phyloP scores from a whole-genome alignment of 495 filamentous ascomycete species.

The Podospora sp. region DNA sequence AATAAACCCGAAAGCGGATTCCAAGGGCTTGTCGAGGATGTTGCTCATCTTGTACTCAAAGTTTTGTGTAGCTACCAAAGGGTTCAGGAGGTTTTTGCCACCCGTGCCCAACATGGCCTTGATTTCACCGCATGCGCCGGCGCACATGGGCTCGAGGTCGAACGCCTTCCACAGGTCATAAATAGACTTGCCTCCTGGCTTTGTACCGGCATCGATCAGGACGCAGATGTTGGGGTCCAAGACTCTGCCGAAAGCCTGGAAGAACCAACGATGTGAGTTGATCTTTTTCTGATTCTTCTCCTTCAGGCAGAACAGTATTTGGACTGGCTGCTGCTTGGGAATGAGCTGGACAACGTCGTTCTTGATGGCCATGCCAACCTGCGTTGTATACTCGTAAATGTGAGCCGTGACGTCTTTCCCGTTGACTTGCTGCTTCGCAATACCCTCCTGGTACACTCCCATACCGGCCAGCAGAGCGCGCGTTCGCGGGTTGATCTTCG shows the following conservation, averaged over 20 bases:
- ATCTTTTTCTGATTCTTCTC: conserved; percentile 99
- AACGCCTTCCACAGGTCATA: conserved; percentile 99
- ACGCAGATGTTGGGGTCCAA: conserved; percentile 96
- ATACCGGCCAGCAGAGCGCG: conserved; percentile 87
- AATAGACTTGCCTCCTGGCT: conserved; percentile 88
- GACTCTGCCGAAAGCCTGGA: conserved; percentile 93
- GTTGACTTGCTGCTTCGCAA: conserved; percentile 98
- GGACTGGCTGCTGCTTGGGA: conserved; percentile 77
- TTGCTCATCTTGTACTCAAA: conserved; percentile 99
- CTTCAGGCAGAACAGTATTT: conserved; percentile 98
- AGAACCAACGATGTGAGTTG: conserved; percentile 99
- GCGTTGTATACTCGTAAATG: conserved; percentile 98
- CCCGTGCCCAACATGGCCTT: conserved; percentile 94
- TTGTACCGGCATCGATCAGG: conserved; percentile 93
- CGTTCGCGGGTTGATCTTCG: conserved; percentile 94
- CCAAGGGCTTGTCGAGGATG: conserved; percentile 96
- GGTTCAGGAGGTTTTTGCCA: conserved; percentile 88
- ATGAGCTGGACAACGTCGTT: conserved; percentile 84
- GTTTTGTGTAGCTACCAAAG: conserved; percentile 94
- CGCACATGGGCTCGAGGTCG: conserved; percentile 95
- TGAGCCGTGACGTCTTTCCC: conserved; percentile 96
- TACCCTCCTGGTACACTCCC: conserved; percentile 97
- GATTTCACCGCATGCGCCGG: conserved; percentile 97
- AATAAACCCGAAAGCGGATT: conserved; percentile 98
- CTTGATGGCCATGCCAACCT: conserved; percentile 84